These are phyloP conservation scores for Lumnitzera littorea DNA, from an alignment of 345 rosid genomes.

Conservation along the genomic window DNA sequence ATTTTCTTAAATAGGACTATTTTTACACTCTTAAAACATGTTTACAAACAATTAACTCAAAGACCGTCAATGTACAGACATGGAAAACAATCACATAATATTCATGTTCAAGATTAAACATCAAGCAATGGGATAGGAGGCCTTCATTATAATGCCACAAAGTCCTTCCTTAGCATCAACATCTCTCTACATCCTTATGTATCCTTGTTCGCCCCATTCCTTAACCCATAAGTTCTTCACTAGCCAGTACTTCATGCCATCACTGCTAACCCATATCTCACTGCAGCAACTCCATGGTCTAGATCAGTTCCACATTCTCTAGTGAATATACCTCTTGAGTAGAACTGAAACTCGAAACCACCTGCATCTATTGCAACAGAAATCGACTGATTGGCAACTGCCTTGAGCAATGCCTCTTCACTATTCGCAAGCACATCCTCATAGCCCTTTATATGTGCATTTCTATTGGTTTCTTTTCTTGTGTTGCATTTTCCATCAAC, in stretches of 20 bases:
- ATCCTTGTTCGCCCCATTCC: slow-evolving; percentile 27
- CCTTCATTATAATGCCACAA: slow-evolving; percentile 34
- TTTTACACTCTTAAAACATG: too few relatives aligned
- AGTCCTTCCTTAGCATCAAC: slow-evolving; percentile 24
- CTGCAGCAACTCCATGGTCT: slow-evolving; percentile 23
- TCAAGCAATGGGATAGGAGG: slow-evolving; percentile 19
- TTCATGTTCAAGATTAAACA: too few relatives aligned
- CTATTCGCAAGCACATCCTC: slow-evolving; percentile 21
- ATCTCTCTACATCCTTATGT: slow-evolving; percentile 23
- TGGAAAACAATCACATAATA: too few relatives aligned
- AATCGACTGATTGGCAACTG: slow-evolving; percentile 24
- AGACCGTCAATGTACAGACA: too few relatives aligned
- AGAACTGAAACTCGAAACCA: slow-evolving; percentile 22
- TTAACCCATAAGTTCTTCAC: slow-evolving; percentile 37
- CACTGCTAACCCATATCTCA: slow-evolving; percentile 13
- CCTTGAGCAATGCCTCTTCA: slow-evolving; percentile 25
- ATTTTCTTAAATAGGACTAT: too few relatives aligned
- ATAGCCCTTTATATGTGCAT: slow-evolving; percentile 23
- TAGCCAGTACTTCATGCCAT: slow-evolving; percentile 20
- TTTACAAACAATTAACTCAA: too few relatives aligned
- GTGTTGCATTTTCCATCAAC: slow-evolving; percentile 27
- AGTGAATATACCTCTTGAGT: slow-evolving; percentile 19
- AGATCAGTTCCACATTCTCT: slow-evolving; percentile 17
- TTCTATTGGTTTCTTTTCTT: not conserved
- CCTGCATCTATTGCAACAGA: slow-evolving; percentile 25